Evolutionary conservation across 2,329 filamentous ascomycete species (phyloP).

Genomic region (Podosphaera aphanis): DNA sequence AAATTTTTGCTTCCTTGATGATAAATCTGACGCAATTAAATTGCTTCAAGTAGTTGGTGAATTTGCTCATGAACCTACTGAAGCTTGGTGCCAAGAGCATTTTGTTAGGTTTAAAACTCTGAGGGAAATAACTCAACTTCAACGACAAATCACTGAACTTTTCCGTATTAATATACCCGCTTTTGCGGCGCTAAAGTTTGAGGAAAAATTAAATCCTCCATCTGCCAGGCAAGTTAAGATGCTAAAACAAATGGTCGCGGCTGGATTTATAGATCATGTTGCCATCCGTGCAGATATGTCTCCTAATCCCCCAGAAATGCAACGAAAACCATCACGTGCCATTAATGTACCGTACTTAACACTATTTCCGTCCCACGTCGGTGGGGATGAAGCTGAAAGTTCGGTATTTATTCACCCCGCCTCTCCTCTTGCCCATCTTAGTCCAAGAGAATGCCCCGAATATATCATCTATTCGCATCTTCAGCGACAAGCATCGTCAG

Average conservation of each 20-base stretch:
- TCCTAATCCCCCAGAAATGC: slow-evolving; percentile 42
- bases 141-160: slow-evolving; percentile 60
- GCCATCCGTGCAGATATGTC: slow-evolving; percentile 79
- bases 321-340: slow-evolving; percentile 53
- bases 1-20: slow-evolving; percentile 59
- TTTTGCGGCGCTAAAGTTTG: slow-evolving; percentile 32
- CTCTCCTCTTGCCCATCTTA: slow-evolving; percentile 51
- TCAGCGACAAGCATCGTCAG: slow-evolving; percentile 36
- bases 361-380: slow-evolving; percentile 41
- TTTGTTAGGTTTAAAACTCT: slow-evolving; percentile 77
- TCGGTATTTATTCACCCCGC: slow-evolving; percentile 75
- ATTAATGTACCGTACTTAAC: slow-evolving; percentile 85
- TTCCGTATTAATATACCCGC: slow-evolving; percentile 49
- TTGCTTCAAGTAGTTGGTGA: slow-evolving; percentile 71
- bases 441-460: slow-evolving; percentile 51
- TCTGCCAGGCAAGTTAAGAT: slow-evolving; percentile 48
- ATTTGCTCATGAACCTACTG: slow-evolving; percentile 50
- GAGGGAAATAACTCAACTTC: slow-evolving; percentile 63
- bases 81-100: slow-evolving; percentile 56
- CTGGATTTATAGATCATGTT: slow-evolving; percentile 83
- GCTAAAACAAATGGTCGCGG: slow-evolving; percentile 74
- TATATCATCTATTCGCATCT: slow-evolving; percentile 77
- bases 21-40: slow-evolving; percentile 72
- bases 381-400: slow-evolving; percentile 26
- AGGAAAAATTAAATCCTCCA: slow-evolving; percentile 33